Conservation (phyloP, 805 yeast genomes). For the Saccharomycopsis babjevae region DNA sequence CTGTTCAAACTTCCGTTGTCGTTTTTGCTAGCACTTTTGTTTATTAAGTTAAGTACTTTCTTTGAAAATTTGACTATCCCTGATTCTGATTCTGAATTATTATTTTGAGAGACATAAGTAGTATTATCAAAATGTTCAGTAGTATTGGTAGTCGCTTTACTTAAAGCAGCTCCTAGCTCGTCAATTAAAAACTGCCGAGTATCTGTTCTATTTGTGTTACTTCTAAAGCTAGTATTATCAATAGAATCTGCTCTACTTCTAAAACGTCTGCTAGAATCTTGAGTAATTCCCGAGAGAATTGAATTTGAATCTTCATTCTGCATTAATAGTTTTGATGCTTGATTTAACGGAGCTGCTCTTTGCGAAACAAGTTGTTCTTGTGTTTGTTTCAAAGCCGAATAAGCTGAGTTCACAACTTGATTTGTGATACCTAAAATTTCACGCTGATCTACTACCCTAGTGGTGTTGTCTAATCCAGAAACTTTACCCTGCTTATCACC, state of each 20-base stretch:
- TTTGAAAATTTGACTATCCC: background rate
- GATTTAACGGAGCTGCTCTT: background rate
- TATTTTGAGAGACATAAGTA: background rate
- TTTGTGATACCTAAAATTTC: slow-evolving; percentile 11
- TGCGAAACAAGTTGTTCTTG: background rate
- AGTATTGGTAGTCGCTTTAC: background rate
- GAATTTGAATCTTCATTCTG: background rate
- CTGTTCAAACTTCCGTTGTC: background rate
- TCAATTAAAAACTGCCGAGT: background rate
- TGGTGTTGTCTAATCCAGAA: background rate
- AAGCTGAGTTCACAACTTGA: slow-evolving; percentile 5
- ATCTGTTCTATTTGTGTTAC: background rate
- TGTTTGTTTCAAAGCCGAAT: slow-evolving; percentile 4
- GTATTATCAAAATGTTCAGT: background rate
- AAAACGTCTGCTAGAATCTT: background rate
- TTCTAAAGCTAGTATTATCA: background rate
- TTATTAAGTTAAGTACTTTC: background rate
- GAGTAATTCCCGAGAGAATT: background rate
- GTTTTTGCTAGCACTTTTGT: background rate
- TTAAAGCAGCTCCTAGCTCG: background rate
- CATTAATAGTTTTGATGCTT: background rate
- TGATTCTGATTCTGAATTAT: slow-evolving; percentile 1
- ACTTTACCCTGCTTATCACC: background rate
- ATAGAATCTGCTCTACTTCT: background rate
- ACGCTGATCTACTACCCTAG: background rate